These are phyloP conservation scores for Umbelopsis sp. DNA, from an alignment of 192 early-diverging fungal genomes.

Conservation along the genomic window DNA sequence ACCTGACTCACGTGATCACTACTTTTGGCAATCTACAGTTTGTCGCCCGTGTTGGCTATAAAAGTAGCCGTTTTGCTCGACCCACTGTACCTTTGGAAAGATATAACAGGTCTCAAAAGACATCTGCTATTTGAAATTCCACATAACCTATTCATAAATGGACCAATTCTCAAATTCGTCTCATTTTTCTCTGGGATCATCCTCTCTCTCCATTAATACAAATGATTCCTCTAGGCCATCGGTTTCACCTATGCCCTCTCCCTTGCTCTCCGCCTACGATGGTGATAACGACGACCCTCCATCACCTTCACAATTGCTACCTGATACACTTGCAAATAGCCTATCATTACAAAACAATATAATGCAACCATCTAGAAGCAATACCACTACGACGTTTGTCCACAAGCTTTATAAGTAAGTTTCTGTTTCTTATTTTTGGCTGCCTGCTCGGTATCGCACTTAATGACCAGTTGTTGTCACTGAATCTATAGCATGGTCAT, in stretches of 20 bases:
- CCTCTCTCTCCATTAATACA: neutral
- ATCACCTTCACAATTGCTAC: too few species aligned
- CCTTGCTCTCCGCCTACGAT: neutral
- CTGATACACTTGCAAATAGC: neutral
- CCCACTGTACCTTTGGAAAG: neutral
- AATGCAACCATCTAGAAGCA: neutral
- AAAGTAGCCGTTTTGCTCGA: neutral
- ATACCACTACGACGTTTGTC: conserved; percentile 32
- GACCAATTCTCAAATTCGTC: conserved; percentile 6
- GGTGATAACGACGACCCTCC: neutral
- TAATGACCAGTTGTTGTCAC: neutral
- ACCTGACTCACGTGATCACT: too few species aligned
- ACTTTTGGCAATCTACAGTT: too few species aligned
- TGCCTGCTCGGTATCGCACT: neutral
- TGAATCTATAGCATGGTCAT: conserved; percentile 70
- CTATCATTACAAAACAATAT: neutral
- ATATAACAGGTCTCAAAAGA: neutral
- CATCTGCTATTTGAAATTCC: neutral
- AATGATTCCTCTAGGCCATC: neutral
- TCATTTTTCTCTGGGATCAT: neutral
- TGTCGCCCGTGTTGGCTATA: too few species aligned
- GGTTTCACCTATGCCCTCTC: neutral
- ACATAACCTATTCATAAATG: neutral
- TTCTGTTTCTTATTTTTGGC: neutral
- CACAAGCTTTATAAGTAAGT: conserved; percentile 42